phyloP scores from a whole-genome alignment of 2,329 filamentous ascomycete species.

The Didymella glomerata region DNA sequence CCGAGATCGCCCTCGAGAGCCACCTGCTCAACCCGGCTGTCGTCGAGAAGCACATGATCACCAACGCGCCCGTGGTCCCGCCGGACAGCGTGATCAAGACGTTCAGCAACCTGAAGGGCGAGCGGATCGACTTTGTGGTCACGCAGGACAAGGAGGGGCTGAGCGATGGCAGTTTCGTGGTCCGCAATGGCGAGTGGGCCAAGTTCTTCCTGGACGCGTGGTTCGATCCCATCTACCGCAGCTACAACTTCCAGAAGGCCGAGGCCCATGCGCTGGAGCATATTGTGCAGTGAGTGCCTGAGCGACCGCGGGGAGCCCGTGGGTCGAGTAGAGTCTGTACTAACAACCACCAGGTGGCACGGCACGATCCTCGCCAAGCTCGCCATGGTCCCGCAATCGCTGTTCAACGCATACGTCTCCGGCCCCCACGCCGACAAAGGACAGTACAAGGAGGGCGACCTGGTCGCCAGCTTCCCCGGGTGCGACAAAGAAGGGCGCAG shows the following conservation, averaged over 20 bases:
- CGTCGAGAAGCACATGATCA: constrained; percentile 82
- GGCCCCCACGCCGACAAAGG: constrained; percentile 54
- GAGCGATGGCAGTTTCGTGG: constrained; percentile 76
- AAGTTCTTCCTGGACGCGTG: constrained; percentile 93
- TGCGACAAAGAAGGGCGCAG: constrained; percentile 69
- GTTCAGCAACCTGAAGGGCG: constrained; percentile 78
- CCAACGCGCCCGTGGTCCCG: constrained; percentile 85
- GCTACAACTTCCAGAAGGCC: constrained; percentile 95
- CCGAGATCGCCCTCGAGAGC: constrained; percentile 71
- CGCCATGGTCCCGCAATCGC: constrained; percentile 85
- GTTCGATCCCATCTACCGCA: constrained; percentile 93
- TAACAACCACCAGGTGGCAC: constrained; percentile 80
- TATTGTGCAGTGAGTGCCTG: constrained; percentile 58
- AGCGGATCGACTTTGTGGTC: constrained; percentile 81
- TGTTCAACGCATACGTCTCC: constrained; percentile 77
- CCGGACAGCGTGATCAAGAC: constrained; percentile 98
- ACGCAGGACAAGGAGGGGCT: constrained; percentile 86
- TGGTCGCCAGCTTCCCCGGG: constrained; percentile 79
- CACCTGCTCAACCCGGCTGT: constrained; percentile 72
- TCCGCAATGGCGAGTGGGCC: constrained; percentile 87
- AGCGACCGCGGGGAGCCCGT: no score
- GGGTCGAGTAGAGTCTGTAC: no score
- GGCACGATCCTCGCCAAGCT: constrained; percentile 91
- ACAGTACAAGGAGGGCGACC: constrained; percentile 82
- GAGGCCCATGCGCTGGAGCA: constrained; percentile 85